phyloP scores from a whole-genome alignment of 2,329 filamentous ascomycete species.

The Neonectria coccinea region DNA sequence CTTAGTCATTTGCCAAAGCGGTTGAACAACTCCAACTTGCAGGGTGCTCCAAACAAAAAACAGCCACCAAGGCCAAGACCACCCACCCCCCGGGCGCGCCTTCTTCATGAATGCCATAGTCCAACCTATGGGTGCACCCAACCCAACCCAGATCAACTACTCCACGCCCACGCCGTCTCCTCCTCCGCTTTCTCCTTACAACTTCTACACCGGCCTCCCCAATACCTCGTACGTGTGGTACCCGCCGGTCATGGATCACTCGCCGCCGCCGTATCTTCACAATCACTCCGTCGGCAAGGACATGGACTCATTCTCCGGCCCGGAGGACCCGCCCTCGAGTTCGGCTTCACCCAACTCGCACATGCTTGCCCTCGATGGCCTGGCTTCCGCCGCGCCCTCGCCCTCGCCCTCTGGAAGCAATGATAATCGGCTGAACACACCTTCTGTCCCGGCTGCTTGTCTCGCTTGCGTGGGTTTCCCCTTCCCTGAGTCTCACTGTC shows the following conservation, averaged over 20 bases:
- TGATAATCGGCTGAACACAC: conserved; percentile 48
- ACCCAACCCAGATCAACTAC: conserved; percentile 25
- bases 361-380: conserved; percentile 27
- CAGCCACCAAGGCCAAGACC: conserved; percentile 10
- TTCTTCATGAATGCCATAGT: conserved; percentile 29
- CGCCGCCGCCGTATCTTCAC: conserved; percentile 25
- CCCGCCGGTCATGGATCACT: conserved; percentile 30
- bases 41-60: conserved; percentile 14
- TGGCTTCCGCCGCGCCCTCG: conserved; percentile 32
- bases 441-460: conserved; percentile 62
- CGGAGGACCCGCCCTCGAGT: conserved; percentile 36
- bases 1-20: conserved; percentile 1
- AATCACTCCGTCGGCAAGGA: conserved; percentile 25
- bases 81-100: conserved; percentile 9
- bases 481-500: conserved; percentile 6
- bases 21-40: conserved; percentile 5
- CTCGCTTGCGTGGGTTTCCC: conserved; percentile 63
- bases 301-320: conserved; percentile 28
- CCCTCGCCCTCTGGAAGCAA: conserved; percentile 37
- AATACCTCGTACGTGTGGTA: conserved; percentile 34
- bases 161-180: conserved; percentile 32
- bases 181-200: conserved; percentile 30
- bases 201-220: conserved; percentile 31
- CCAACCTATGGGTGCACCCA: conserved; percentile 25
- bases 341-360: conserved; percentile 44